Conservation (phyloP, 176 grass and related monocot genomes). For the Phyllostachys edulis region DNA sequence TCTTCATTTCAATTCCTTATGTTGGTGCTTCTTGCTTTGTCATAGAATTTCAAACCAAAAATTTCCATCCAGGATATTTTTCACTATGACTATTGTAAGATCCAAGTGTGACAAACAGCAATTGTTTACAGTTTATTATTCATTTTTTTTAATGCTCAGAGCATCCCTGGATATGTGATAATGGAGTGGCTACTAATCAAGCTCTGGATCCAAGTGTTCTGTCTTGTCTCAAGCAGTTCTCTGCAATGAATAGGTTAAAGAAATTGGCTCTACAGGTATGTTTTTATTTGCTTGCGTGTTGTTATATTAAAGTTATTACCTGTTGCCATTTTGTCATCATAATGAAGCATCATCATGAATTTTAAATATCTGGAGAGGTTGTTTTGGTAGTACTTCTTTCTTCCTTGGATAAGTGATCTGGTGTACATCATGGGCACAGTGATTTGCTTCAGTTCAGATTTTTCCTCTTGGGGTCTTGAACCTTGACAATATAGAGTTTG, state of each 20-base stretch:
- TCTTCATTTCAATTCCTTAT: constrained; percentile 11
- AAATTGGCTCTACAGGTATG: constrained; percentile 59
- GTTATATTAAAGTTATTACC: background rate
- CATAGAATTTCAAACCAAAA: background rate
- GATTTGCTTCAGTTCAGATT: background rate
- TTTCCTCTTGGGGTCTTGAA: background rate
- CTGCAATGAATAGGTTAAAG: constrained; percentile 66
- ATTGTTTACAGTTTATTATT: constrained; percentile 10
- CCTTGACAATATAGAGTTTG: background rate
- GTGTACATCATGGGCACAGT: background rate
- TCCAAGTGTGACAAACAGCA: background rate
- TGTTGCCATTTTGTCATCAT: background rate
- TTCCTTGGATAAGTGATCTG: background rate
- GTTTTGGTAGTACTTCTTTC: background rate
- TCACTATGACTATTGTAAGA: background rate
- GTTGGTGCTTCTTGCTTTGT: background rate
- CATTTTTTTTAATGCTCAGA: constrained; percentile 6
- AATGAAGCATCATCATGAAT: background rate
- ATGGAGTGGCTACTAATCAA: constrained; percentile 42
- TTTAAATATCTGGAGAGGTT: background rate
- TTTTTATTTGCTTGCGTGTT: background rate
- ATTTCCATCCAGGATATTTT: background rate
- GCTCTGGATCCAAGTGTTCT: constrained; percentile 53
- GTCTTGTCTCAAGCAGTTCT: constrained; percentile 46
- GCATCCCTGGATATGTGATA: constrained; percentile 73